These are phyloP conservation scores for Leccinum cinnamomeum DNA, from an alignment of 1,284 basidiomycete species.

Conservation along the genomic window DNA sequence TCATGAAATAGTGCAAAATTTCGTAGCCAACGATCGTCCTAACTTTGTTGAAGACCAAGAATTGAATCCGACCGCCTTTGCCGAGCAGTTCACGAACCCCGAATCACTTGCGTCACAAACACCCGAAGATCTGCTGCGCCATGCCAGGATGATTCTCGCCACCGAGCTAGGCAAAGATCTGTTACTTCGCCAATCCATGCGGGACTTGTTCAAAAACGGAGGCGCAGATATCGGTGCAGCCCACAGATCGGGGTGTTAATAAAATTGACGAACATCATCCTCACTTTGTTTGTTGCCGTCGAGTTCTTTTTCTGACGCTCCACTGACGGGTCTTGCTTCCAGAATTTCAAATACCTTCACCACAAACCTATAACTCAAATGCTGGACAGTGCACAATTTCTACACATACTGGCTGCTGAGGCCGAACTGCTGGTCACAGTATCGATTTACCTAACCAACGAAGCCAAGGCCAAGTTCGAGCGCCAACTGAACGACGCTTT, in stretches of 20 bases:
- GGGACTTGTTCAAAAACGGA: constrained; percentile 77
- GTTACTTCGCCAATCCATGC: constrained; percentile 77
- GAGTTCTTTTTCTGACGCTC: background rate
- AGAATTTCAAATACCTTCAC: constrained; percentile 96
- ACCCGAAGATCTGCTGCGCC: constrained; percentile 65
- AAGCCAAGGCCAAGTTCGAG: constrained; percentile 65
- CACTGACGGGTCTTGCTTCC: constrained; percentile 12
- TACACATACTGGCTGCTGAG: constrained; percentile 92
- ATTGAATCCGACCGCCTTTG: constrained; percentile 66
- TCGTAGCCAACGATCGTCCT: constrained; percentile 55
- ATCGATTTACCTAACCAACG: constrained; percentile 67
- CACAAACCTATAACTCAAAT: constrained; percentile 81
- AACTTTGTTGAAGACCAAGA: constrained; percentile 81
- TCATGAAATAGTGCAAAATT: constrained; percentile 81
- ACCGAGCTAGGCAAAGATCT: constrained; percentile 96
- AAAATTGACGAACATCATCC: constrained; percentile 91
- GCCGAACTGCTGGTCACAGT: constrained; percentile 84
- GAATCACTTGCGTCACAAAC: constrained; percentile 56
- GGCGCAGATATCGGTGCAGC: constrained; percentile 80
- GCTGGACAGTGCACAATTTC: constrained; percentile 75
- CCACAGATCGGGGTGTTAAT: constrained; percentile 88
- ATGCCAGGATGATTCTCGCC: constrained; percentile 83
- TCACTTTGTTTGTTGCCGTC: constrained; percentile 74
- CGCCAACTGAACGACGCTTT: constrained; percentile 80
- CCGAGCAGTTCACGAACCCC: constrained; percentile 76